Base-by-base conservation (phyloP, 2,329 filamentous ascomycete species). In the Pseudocercospora cruenta region DNA sequence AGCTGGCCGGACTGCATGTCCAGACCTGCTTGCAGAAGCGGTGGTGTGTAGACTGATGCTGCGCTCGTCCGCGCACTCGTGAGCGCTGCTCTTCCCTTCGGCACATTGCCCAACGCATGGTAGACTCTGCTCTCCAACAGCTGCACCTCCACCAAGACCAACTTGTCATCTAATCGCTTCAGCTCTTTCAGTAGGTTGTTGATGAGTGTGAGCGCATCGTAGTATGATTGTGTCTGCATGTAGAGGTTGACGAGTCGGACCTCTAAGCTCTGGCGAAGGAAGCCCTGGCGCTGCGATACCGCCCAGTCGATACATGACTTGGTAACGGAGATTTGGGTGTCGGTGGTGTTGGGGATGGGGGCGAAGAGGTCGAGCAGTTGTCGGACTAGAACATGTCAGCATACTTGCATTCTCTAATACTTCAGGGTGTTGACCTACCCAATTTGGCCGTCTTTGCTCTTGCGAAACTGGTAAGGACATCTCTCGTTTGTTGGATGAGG, bases 281-380 rank as follows among this genome's bases (percentile, higher is more conserved):
- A 99, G 67, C 93, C 92, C 77, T 95, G 91, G 74, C 94, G 91
- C 84, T 98, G 93, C 60, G 92, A 91, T 62, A 94, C 92, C 58
- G 95, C 95, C 95, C 95, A 99, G 83, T 98, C 94, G 88, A 99
- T 99, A 84, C 93, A 98, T 82, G 95, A 97, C 82, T 97, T 97
- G 77, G 95, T 99, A 75, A 97, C 93, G 79, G 90, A 84, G 79
- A 97, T 93, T 83, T 99, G 95, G 78, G 90, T 92, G 79, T 99
- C 95, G 84, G 91, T 91, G 74, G 93, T 95, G 82, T 97, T 91
- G 76, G 96, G 95, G 74, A 98, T 97, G 76, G 91, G 88, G 75
- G 91, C 89, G 85, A 98, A 95, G 79, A 97, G 89, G 80, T 99
- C 95, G 79, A 99, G 91, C 26, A 99, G 89, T 82, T 97, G 93